Percentiles rank a stretch among this genome's conserved stretches.
Conservation (phyloP, 2,329 filamentous ascomycete species). For the Microdochium bolleyi region DNA sequence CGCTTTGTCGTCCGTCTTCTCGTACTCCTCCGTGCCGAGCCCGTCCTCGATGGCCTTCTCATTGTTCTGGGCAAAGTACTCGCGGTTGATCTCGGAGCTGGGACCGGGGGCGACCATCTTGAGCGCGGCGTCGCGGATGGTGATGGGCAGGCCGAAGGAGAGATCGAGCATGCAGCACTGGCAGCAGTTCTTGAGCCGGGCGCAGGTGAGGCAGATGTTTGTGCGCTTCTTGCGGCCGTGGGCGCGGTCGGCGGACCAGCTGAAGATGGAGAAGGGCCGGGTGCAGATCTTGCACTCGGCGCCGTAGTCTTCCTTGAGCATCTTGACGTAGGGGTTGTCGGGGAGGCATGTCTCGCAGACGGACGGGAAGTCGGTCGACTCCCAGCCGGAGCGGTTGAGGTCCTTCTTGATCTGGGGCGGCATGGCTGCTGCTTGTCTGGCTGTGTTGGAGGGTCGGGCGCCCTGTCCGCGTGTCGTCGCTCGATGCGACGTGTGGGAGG, state of each 20-base stretch:
- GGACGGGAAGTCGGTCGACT: constrained; percentile 83
- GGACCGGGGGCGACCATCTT: constrained; percentile 97
- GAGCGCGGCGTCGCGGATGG: constrained; percentile 88
- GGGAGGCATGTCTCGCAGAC: constrained; percentile 90
- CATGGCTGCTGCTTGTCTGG: constrained; percentile 36
- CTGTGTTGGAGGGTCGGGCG: background rate
- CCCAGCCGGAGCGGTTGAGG: constrained; percentile 91
- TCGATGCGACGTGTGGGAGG: background rate
- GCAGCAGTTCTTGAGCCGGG: constrained; percentile 96
- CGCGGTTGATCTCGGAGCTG: constrained; percentile 84
- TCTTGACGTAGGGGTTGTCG: constrained; percentile 96
- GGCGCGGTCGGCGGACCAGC: constrained; percentile 88
- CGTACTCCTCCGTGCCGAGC: constrained; percentile 78
- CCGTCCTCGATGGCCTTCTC: constrained; percentile 94
- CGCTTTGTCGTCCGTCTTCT: constrained; percentile 95
- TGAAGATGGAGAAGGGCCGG: constrained; percentile 89
- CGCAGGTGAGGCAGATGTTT: constrained; percentile 93
- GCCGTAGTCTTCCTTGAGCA: constrained; percentile 96
- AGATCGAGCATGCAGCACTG: constrained; percentile 98
- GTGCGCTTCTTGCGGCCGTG: constrained; percentile 83
- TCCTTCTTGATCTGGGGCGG: constrained; percentile 94
- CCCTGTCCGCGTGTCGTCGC: background rate
- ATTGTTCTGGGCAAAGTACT: constrained; percentile 97
- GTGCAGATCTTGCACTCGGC: constrained; percentile 86
- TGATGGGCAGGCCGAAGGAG: constrained; percentile 89